A percentile compares a stretch with the other conserved stretches of the same genome.
phyloP scores from a whole-genome alignment of 192 early-diverging fungal genomes.

The Backusella tarrabulga region DNA sequence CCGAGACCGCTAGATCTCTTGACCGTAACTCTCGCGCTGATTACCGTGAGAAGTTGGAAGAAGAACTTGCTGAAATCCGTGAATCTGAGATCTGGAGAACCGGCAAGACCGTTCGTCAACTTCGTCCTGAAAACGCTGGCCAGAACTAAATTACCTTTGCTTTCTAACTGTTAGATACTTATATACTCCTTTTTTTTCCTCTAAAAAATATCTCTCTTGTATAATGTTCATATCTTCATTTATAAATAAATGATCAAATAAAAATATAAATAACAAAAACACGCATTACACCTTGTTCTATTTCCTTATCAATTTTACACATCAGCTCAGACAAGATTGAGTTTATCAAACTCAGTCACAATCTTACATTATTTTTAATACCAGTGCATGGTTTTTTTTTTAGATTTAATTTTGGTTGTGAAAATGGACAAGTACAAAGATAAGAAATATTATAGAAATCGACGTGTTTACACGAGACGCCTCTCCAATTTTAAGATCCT shows the following conservation, averaged over 20 bases:
- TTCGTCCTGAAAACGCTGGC: slow-evolving; percentile 82
- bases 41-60: slow-evolving; percentile 92
- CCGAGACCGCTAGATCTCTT: slow-evolving; percentile 82
- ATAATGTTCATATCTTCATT: slow-evolving; percentile 7
- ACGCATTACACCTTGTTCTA: neutral
- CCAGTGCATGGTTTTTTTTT: neutral
- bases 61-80: slow-evolving; percentile 86
- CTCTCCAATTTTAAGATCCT: neutral
- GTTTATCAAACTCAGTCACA: neutral
- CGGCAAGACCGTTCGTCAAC: slow-evolving; percentile 81
- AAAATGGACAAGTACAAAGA: neutral
- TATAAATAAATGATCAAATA: neutral
- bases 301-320: neutral
- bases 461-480: neutral
- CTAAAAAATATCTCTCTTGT: slow-evolving; percentile 2
- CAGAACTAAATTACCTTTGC: slow-evolving; percentile 20
- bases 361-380: neutral
- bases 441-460: slow-evolving; percentile 2
- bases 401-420: neutral
- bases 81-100: slow-evolving; percentile 93
- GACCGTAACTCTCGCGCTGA: slow-evolving; percentile 86
- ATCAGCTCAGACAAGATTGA: neutral
- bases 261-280: slow-evolving; percentile 2
- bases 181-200: slow-evolving; percentile 1
- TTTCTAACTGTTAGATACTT: neutral